Evolutionary conservation across 306 rosid genomes (phyloP).

Genomic region (Erythrophleum fordii): DNA sequence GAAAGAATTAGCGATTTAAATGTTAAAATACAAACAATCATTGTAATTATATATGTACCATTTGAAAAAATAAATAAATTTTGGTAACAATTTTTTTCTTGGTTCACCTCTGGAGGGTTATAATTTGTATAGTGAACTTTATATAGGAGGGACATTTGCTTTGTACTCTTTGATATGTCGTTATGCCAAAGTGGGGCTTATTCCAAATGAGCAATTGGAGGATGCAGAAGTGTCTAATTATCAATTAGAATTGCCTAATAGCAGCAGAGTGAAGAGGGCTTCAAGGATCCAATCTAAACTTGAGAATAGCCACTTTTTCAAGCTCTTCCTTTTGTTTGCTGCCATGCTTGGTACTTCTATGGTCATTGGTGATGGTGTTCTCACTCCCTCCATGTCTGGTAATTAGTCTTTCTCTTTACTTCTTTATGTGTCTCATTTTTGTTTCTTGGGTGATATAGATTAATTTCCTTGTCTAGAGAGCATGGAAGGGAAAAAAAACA

Average conservation of each 20-base stretch:
- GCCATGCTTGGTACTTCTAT: conserved; percentile 85
- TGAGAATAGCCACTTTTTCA: conserved; percentile 53
- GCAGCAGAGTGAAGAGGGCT: conserved; percentile 46
- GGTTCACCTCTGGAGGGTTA: not conserved
- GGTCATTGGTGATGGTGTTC: conserved; percentile 87
- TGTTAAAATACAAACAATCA: not conserved
- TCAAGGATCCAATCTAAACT: conserved; percentile 55
- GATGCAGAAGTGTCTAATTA: conserved; percentile 65
- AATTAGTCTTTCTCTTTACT: not conserved
- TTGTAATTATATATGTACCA: not conserved
- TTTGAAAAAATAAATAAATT: not conserved
- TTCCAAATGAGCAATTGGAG: conserved; percentile 66
- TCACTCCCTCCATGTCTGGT: conserved; percentile 86
- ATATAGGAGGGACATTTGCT: conserved; percentile 76
- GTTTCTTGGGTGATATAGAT: no score
- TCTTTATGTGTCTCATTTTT: no score
- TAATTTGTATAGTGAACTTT: not conserved
- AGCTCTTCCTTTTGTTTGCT: conserved; percentile 51
- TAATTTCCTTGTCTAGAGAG: not conserved
- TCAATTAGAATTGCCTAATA: conserved; percentile 46
- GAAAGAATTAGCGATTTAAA: not conserved
- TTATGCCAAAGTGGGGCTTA: conserved; percentile 59
- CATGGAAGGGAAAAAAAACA: not conserved
- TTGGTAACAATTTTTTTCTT: not conserved
- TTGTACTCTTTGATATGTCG: conserved; percentile 78